Conservation (phyloP, 2,329 filamentous ascomycete species). For the Graphilbum fragrans region DNA sequence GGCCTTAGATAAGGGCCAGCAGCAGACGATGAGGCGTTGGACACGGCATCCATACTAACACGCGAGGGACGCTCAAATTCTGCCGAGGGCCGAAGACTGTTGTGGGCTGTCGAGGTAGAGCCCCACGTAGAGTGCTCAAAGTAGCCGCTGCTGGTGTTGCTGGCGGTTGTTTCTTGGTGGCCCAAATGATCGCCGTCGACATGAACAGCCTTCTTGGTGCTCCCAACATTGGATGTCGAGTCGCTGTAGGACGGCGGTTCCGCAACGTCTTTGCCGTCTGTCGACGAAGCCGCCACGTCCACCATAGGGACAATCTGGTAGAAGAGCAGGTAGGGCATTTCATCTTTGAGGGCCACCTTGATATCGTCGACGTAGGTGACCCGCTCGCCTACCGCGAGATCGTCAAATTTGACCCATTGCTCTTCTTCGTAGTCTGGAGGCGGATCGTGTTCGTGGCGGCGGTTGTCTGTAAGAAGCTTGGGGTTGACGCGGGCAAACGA, state of each 20-base stretch:
- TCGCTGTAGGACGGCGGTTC: constrained; percentile 50
- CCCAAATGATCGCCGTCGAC: constrained; percentile 18
- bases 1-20: constrained; percentile 16
- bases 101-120: constrained; percentile 27
- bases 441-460: constrained; percentile 40
- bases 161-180: constrained; percentile 2
- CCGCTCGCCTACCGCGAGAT: constrained; percentile 56
- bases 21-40: constrained; percentile 12
- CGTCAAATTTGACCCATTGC: constrained; percentile 87
- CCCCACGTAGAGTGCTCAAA: constrained; percentile 27
- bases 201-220: constrained; percentile 14
- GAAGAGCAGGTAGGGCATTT: constrained; percentile 89
- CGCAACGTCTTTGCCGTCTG: constrained; percentile 31
- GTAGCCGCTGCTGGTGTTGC: constrained; percentile 25
- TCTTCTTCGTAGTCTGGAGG: constrained; percentile 58
- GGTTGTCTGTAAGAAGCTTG: constrained; percentile 47
- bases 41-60: constrained; percentile 32
- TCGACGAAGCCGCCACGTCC: constrained; percentile 42
- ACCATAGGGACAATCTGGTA: constrained; percentile 88
- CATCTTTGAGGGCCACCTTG: constrained; percentile 63
- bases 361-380: constrained; percentile 68
- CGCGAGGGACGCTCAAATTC: constrained; percentile 38
- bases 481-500: constrained; percentile 68
- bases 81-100: constrained; percentile 39
- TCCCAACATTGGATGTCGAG: constrained; percentile 26